A percentile compares a stretch with the other conserved stretches of the same genome.
Conservation (phyloP, 768 basidiomycete species). For the Coprinopsis sp. region DNA sequence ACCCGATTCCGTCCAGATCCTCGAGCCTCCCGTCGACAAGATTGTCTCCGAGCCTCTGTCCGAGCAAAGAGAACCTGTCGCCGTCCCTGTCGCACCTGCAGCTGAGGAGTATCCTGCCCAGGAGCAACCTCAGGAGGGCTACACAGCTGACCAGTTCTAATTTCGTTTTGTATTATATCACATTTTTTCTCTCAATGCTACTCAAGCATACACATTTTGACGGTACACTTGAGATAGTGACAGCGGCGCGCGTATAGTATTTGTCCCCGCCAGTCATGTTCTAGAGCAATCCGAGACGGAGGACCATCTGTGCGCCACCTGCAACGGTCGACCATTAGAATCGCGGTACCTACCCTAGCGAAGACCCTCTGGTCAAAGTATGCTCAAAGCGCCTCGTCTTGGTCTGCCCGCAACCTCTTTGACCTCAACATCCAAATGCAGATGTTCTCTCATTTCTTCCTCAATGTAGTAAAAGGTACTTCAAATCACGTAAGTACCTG, state of each 20-base stretch:
- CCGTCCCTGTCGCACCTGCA: constrained; percentile 46
- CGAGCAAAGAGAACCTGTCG: constrained; percentile 74
- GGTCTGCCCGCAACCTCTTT: too few relatives aligned
- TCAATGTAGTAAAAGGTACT: neutral
- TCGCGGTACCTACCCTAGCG: too few relatives aligned
- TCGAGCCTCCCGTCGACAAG: constrained; percentile 89
- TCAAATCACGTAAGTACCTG: constrained; percentile 11
- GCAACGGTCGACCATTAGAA: too few relatives aligned
- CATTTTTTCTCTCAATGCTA: neutral
- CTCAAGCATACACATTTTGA: too few relatives aligned
- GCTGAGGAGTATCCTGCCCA: constrained; percentile 47
- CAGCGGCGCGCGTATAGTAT: too few relatives aligned
- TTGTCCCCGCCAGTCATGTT: too few relatives aligned
- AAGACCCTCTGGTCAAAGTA: too few relatives aligned
- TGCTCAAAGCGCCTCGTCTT: too few relatives aligned
- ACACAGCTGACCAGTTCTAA: constrained; percentile 57
- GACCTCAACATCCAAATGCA: too few relatives aligned
- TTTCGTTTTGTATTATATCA: constrained; percentile 21
- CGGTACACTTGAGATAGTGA: too few relatives aligned
- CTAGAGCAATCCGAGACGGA: too few relatives aligned
- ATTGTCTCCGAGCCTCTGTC: constrained; percentile 84
- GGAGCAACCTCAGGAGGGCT: constrained; percentile 35
- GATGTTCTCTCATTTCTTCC: constrained; percentile 1
- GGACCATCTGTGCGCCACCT: too few relatives aligned
- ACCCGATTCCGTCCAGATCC: constrained; percentile 89